These are phyloP conservation scores for Cutaneotrichosporon dermatis DNA, from an alignment of 1,284 basidiomycete genomes.

Conservation along the genomic window DNA sequence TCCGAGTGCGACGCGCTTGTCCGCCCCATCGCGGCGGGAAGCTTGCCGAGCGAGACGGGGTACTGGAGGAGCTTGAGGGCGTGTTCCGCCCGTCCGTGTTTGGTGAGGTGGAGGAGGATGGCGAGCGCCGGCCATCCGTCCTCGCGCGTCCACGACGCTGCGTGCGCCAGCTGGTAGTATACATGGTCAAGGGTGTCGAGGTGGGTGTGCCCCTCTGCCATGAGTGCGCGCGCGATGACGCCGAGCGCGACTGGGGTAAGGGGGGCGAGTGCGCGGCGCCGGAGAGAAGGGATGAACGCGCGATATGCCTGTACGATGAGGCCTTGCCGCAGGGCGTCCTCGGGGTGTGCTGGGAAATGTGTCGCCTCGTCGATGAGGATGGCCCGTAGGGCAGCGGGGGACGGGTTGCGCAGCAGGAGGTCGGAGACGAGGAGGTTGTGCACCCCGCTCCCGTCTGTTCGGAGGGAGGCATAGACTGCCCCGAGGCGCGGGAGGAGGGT, in stretches of 20 bases:
- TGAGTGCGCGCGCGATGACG: conserved; percentile 9
- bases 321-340: conserved; percentile 1
- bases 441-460: conserved; percentile 14
- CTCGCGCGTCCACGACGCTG: conserved; percentile 13
- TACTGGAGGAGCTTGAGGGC: conserved; percentile 21
- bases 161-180: conserved; percentile 20
- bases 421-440: conserved; percentile 34
- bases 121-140: conserved; percentile 21
- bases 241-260: conserved; percentile 8
- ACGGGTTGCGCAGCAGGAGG: conserved; percentile 28
- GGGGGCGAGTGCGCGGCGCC: conserved; percentile 1
- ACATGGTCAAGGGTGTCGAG: conserved; percentile 13
- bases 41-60: conserved; percentile 20
- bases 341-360: not conserved
- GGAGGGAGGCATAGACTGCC: conserved; percentile 22
- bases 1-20: conserved; percentile 10
- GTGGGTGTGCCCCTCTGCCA: not conserved
- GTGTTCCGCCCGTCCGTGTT: conserved; percentile 3
- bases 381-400: conserved; percentile 21
- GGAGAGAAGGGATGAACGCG: conserved; percentile 6
- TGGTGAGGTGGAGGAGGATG: conserved; percentile 18
- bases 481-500: conserved; percentile 18
- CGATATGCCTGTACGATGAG: conserved; percentile 18
- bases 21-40: conserved; percentile 16
- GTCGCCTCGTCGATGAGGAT: conserved; percentile 25